Base-by-base conservation (phyloP, 805 yeast genomes). In the Wickerhamomyces tratensis region DNA sequence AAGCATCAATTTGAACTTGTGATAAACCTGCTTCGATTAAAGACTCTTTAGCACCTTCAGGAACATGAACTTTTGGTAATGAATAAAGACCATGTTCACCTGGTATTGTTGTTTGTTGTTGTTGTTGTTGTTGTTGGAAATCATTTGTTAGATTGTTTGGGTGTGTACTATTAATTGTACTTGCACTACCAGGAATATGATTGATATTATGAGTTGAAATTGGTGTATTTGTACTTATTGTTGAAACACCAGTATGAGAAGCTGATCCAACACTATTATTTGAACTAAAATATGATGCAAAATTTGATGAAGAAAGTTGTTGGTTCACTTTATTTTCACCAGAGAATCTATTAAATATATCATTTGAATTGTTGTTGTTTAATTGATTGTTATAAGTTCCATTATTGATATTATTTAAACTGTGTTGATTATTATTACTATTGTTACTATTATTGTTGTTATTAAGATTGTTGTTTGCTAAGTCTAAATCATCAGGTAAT, bases 31-130 rank as follows among this genome's bases (percentile, higher is more conserved):
- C 86, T 7, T 76, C 73, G 7, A 71, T 71, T 38, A 84, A 58
- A 1, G 87, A 74, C 20, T 68, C 61, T 47, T 76, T 74, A 2
- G 89, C 91, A 10, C 87, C 86, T 6, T 77, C 77, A 2, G 93
- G 93, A 5, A 84, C 86, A 0, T 74, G 72, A 13, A 79, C 76
- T 49, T 74, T 72, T 13, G 88, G 87, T 31, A 79, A 53, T 36
- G 63, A 58, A 31, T 31, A 31, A 31, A 31, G 13, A 11, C 6
- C 34, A 11, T 5, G 62, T 42, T 6, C 67, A 20, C 4, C 4
- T 20, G 20, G 41, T 42, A 35, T 33, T 25, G 33, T 36, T 35
- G 29, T 42, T 42, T 41, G 37, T 43, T 40, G n/a, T 20, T 20
- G 20, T 42, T 41, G 37, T 43, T 40, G n/a, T 20, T 20, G 20